A percentile compares a stretch with the other conserved stretches of the same genome.
These are phyloP conservation scores for Amoebophrya sp. DNA, from an alignment of 169 alveolate species.

Conservation along the genomic window DNA sequence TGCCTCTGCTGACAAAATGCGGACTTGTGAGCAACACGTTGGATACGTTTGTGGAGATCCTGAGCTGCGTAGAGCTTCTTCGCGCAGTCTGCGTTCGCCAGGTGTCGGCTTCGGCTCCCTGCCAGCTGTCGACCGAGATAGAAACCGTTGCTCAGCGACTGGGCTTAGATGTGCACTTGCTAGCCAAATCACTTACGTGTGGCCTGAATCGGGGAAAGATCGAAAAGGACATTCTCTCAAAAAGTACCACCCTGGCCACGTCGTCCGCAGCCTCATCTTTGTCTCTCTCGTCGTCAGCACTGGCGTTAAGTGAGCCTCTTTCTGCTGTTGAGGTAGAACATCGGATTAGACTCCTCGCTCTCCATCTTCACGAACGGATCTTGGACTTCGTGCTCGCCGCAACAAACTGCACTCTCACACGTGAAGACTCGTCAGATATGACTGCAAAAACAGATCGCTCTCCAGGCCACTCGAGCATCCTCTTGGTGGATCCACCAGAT, in stretches of 20 bases:
- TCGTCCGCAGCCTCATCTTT: neutral
- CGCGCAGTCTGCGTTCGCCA: neutral
- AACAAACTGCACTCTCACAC: neutral
- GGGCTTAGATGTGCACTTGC: neutral
- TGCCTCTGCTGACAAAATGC: neutral
- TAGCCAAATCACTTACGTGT: neutral
- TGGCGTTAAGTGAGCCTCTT: neutral
- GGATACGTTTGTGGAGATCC: neutral
- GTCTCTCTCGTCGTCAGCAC: too few species aligned
- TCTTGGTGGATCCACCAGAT: neutral
- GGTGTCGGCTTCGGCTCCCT: neutral
- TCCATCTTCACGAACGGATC: neutral
- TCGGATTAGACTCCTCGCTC: neutral
- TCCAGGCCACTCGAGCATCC: neutral
- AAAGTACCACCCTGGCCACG: neutral
- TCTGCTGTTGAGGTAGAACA: neutral
- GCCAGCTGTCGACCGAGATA: neutral
- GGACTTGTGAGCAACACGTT: neutral
- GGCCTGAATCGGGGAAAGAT: too few species aligned
- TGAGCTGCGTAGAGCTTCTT: neutral
- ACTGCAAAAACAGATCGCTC: neutral
- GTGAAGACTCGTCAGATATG: neutral
- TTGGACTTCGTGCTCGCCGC: neutral
- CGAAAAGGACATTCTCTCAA: too few species aligned
- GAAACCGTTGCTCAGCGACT: neutral